Percentiles rank a stretch among this genome's conserved stretches.
These are phyloP conservation scores for Fabrea salina DNA, from an alignment of 169 alveolate species.

Conservation along the genomic window DNA sequence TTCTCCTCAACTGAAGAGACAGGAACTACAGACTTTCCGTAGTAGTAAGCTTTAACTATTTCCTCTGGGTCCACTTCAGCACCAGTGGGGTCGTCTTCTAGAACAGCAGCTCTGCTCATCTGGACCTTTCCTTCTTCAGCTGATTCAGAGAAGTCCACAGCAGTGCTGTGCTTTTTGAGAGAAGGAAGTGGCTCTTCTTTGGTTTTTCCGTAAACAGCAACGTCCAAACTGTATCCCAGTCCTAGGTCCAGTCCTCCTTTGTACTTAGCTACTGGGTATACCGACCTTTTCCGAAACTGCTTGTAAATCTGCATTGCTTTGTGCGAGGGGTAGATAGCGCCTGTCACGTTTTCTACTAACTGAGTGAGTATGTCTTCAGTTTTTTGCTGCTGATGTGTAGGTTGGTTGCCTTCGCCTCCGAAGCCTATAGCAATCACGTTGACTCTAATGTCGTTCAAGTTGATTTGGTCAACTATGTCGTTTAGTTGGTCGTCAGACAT, in stretches of 20 bases:
- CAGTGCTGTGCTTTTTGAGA: slow-evolving; percentile 63
- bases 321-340: slow-evolving; percentile 67
- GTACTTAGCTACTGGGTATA: slow-evolving; percentile 63
- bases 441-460: slow-evolving; percentile 59
- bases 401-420: slow-evolving; percentile 64
- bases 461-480: slow-evolving; percentile 51
- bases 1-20: slow-evolving; percentile 66
- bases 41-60: slow-evolving; percentile 74
- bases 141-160: slow-evolving; percentile 52
- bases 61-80: slow-evolving; percentile 64
- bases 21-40: slow-evolving; percentile 83
- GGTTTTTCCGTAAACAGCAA: slow-evolving; percentile 70
- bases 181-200: slow-evolving; percentile 72
- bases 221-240: slow-evolving; percentile 53
- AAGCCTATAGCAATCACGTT: slow-evolving; percentile 76
- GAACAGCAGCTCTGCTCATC: slow-evolving; percentile 56
- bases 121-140: slow-evolving; percentile 61
- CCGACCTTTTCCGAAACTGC: slow-evolving; percentile 67
- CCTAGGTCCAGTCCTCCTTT: slow-evolving; percentile 78
- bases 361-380: slow-evolving; percentile 19
- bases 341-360: slow-evolving; percentile 36
- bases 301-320: slow-evolving; percentile 76
- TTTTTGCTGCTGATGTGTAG: slow-evolving; percentile 45
- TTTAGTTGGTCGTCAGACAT: slow-evolving; percentile 42
- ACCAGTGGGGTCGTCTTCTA: slow-evolving; percentile 79